Percentiles rank a stretch among this genome's conserved stretches.
Conservation (phyloP, 2,329 filamentous ascomycete species). For the Orbilia blumenaviensis region DNA sequence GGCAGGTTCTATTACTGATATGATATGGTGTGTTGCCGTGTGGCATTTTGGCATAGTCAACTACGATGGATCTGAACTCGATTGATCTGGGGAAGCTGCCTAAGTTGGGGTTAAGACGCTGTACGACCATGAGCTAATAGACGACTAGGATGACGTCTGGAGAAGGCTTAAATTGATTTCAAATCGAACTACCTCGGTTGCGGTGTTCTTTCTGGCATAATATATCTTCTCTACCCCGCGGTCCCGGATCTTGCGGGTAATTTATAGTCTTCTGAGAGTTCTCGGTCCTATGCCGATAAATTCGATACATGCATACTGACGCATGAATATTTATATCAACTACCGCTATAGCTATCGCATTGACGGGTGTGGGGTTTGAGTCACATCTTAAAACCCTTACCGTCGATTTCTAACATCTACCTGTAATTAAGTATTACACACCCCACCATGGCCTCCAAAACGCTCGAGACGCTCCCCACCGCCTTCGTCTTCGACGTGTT, state of each 20-base stretch:
- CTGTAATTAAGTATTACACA: too few relatives aligned
- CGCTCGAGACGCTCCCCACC: slow-evolving; percentile 61
- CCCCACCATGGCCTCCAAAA: background rate
- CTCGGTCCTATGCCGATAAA: background rate
- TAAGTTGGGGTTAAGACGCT: background rate
- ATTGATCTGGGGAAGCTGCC: too few relatives aligned
- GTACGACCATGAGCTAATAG: background rate
- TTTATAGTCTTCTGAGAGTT: background rate
- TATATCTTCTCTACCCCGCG: background rate
- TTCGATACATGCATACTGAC: background rate
- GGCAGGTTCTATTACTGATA: background rate
- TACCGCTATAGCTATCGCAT: too few relatives aligned
- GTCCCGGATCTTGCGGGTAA: background rate
- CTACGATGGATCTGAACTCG: background rate
- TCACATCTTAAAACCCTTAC: too few relatives aligned
- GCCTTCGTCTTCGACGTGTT: slow-evolving; percentile 80
- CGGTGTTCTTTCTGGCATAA: background rate
- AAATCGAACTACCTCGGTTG: slow-evolving; percentile 13
- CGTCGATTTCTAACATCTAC: too few relatives aligned
- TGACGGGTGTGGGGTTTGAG: too few relatives aligned
- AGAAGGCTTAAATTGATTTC: too few relatives aligned
- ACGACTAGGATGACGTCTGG: background rate
- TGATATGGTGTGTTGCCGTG: background rate
- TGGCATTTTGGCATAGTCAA: background rate
- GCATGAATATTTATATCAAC: background rate